Conservation (phyloP, 768 basidiomycete genomes). For the Cystoderma amianthinum region DNA sequence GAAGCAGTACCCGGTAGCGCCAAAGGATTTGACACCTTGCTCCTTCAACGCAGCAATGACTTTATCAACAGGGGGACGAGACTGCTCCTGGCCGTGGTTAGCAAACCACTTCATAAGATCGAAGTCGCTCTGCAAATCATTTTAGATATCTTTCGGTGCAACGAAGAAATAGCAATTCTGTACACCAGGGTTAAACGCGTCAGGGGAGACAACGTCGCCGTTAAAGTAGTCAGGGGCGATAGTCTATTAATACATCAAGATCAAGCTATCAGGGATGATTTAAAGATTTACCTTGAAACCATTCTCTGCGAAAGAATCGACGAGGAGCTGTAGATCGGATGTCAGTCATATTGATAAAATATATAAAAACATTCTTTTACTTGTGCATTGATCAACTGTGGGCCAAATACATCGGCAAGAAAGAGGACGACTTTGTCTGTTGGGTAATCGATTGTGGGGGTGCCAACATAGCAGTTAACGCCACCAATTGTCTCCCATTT, state of each 20-base stretch:
- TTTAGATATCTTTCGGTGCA: no score
- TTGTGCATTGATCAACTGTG: slow-evolving; percentile 33
- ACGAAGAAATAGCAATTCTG: no score
- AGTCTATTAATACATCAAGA: slow-evolving; percentile 24
- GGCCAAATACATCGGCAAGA: slow-evolving; percentile 47
- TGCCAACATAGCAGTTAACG: slow-evolving; percentile 45
- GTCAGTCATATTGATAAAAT: not conserved
- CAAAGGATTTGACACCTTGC: slow-evolving; percentile 51
- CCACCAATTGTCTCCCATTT: slow-evolving; percentile 39
- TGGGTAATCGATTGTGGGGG: slow-evolving; percentile 40
- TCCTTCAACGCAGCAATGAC: slow-evolving; percentile 51
- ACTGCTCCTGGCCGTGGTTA: slow-evolving; percentile 28
- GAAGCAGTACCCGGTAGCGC: slow-evolving; percentile 63
- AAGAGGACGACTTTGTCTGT: slow-evolving; percentile 52
- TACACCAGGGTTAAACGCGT: slow-evolving; percentile 25
- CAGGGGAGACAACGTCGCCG: slow-evolving; percentile 30
- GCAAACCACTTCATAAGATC: slow-evolving; percentile 35
- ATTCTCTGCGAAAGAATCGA: slow-evolving; percentile 36
- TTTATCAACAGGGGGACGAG: slow-evolving; percentile 46
- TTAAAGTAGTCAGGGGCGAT: slow-evolving; percentile 33
- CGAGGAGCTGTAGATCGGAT: slow-evolving; percentile 21
- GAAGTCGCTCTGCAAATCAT: slow-evolving; percentile 17
- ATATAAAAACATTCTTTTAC: not conserved
- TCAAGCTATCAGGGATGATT: not conserved
- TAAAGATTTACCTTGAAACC: slow-evolving; percentile 30